Conservation (phyloP, 1,139 yeast genomes). For the Citeromyces hawaiiensis region DNA sequence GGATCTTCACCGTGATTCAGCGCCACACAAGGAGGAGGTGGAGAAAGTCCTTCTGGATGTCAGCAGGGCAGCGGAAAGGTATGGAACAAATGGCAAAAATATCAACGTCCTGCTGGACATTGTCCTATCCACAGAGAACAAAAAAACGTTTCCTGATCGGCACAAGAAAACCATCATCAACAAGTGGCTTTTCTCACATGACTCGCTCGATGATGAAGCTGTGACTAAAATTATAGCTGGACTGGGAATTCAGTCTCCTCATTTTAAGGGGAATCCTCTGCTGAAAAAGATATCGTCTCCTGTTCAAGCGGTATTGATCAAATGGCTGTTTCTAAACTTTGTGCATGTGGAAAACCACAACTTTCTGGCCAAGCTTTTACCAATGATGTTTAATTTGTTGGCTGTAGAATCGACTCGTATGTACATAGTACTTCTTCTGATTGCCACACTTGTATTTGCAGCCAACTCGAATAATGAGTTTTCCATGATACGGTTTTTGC, state of each 20-base stretch:
- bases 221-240: slow-evolving; percentile 10
- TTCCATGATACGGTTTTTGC: slow-evolving; percentile 9
- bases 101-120: slow-evolving; percentile 8
- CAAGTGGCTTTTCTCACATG: slow-evolving; percentile 9
- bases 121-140: slow-evolving; percentile 8
- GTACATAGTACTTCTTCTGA: slow-evolving; percentile 7
- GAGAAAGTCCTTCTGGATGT: slow-evolving; percentile 16
- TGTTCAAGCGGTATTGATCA: slow-evolving; percentile 2
- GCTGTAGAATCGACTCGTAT: slow-evolving; percentile 14
- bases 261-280: slow-evolving; percentile 8
- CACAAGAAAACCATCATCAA: slow-evolving; percentile 8
- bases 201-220: slow-evolving; percentile 10
- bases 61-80: slow-evolving; percentile 1
- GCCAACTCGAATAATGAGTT: slow-evolving; percentile 9
- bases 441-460: slow-evolving; percentile 9
- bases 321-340: slow-evolving; percentile 8
- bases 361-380: slow-evolving; percentile 8
- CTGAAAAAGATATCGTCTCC: slow-evolving; percentile 5
- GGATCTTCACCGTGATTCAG: neutral
- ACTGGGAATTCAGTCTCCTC: slow-evolving; percentile 6
- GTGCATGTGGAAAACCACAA: slow-evolving; percentile 9
- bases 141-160: slow-evolving; percentile 6
- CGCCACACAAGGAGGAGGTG: neutral
- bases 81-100: neutral
- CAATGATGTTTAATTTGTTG: slow-evolving; percentile 12